Base-by-base conservation (phyloP, 2,329 filamentous ascomycete genomes). In the Exophiala alcalophila region DNA sequence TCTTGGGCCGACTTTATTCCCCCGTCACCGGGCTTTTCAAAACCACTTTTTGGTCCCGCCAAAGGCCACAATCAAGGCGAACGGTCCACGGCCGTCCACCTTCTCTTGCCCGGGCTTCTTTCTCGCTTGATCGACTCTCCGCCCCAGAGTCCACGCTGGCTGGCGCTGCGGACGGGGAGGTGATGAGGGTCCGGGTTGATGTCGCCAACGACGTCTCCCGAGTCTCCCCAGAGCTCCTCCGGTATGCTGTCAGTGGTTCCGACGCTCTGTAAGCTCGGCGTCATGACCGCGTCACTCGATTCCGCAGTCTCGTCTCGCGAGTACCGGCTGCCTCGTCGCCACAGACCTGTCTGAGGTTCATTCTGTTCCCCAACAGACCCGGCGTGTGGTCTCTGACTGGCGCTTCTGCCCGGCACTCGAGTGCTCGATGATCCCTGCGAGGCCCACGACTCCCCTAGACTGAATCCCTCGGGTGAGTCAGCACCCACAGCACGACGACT, bases 401-500 rank as follows among this genome's bases (percentile, higher is more conserved):
- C 28, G 38, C 40, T 55, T 40, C 49, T 41, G 8, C 31, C 36
- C 21, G 29, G 37, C 31, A 32, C 40, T n/a, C n/a, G n/a, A 31
- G 27, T 21, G n/a, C 29, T 24, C 12, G 10, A 27, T 7, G 37
- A 45, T 15, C 36, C 30, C 11, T 39, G 40, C 20, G 38, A 40
- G 11, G 26, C 28, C 14, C 49, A 19, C 16, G 51, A 31, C 23
- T 56, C 55, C 15, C 54, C 56, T 25, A 57, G 28, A 32, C 23
- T 47, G 23, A 57, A 52, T 4, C 54, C 49, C 14, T 58, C 56
- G 2, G 52, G 48, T 8, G 52, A 52, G 32, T 54, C 50, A 4
- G 47, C 37, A 8, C 50, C 54, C 9, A 47, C 45, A 8, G 39
- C 43, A 20, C 54, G 49, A 33, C 49, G 47, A 29, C 43, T 49